phyloP scores from a whole-genome alignment of 441 rosid genomes.

The Flueggea neowawraea region DNA sequence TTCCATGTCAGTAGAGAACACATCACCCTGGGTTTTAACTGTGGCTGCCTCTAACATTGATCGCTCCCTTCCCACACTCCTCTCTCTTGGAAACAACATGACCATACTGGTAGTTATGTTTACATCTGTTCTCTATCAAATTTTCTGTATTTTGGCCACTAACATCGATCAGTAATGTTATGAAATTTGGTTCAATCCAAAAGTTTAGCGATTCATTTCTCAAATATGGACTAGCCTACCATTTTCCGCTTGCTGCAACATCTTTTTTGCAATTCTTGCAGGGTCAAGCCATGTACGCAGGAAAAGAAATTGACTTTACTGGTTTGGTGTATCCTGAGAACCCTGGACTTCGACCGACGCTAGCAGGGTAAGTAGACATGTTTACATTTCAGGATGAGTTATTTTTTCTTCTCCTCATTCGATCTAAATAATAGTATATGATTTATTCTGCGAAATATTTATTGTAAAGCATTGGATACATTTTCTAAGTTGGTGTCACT shows the following conservation, averaged over 20 bases:
- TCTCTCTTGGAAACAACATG: constrained; percentile 40
- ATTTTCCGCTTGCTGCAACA: too few relatives aligned
- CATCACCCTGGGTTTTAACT: constrained; percentile 51
- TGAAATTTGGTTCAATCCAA: too few relatives aligned
- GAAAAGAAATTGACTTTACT: constrained; percentile 27
- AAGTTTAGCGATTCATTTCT: too few relatives aligned
- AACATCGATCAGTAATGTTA: too few relatives aligned
- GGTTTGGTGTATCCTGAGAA: constrained; percentile 32
- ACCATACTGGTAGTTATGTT: background rate
- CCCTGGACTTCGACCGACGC: constrained; percentile 20
- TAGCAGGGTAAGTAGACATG: constrained; percentile 19
- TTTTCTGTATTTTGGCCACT: background rate
- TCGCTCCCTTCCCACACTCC: constrained; percentile 32
- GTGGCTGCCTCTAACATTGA: constrained; percentile 53
- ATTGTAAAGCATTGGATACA: too few relatives aligned
- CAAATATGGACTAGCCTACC: too few relatives aligned
- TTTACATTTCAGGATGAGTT: too few relatives aligned
- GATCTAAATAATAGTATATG: too few relatives aligned
- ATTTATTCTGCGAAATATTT: too few relatives aligned
- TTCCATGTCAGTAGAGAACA: constrained; percentile 34
- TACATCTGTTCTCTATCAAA: background rate
- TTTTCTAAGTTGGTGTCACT: background rate
- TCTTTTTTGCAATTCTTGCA: constrained; percentile 6
- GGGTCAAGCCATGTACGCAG: constrained; percentile 41
- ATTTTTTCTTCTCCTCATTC: too few relatives aligned